Base-by-base conservation (phyloP, 129 eudicot genomes). In the Ambrosia trifida region DNA sequence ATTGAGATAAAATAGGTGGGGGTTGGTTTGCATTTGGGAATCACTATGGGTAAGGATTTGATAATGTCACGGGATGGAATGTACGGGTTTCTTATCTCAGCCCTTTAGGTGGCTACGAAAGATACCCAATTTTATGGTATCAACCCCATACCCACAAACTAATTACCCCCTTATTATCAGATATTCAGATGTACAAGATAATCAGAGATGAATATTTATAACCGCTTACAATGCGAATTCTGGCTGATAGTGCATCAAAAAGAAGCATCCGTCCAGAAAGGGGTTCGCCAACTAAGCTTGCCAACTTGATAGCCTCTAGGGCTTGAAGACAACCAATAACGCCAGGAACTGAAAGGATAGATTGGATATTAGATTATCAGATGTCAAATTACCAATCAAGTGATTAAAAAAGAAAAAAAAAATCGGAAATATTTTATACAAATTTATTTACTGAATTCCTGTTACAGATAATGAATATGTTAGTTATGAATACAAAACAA, bases 271-370 rank as follows among this genome's bases (percentile, higher is more conserved):
- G 68, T 60, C 84, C 97, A 3, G 99, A 90, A 64, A 94, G 91
- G 31, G 99, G 94, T 46, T 94, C 99, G 16, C 99, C 99, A 64
- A 94, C 81, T 49, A 46, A 79, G 69, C 94, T 85, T 28, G 96
- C 96, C 66, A 94, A 69, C 79, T 94, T 90, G 52, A 90, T 88
- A 44, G 97, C 99, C 80, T 90, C 96, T 31, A 94, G 70, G 19
- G 99, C 99, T 83, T 94, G 99, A 57, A 90, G 92, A 82, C 97
- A 90, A 46, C 99, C 99, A 81, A 94, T 94, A 66, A 94, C 81
- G 43, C 97, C 97, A 11, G 99, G 99, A 82, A 94, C 99, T 94
- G 89, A 11, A 67, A 44, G 41, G 2, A 52, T 11, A 64, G 43
- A 35, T 13, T 17, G 12, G 10, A 63, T 17, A 0, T 41, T 14